These are phyloP conservation scores for Geranium brycei DNA, from an alignment of 345 rosid species.

Conservation along the genomic window DNA sequence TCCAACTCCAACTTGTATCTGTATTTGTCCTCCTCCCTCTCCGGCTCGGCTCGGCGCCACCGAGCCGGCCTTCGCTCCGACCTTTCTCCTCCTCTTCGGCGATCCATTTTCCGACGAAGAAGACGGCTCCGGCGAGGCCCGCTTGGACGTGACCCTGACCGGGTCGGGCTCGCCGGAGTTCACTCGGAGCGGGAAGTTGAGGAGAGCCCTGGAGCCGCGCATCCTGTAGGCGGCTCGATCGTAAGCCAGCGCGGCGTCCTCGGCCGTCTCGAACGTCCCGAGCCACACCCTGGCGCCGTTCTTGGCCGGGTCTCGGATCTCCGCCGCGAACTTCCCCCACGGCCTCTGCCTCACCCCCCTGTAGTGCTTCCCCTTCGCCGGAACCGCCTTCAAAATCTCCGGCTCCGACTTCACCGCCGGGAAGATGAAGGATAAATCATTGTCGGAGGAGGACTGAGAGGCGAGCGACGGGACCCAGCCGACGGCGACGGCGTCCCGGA, in stretches of 20 bases:
- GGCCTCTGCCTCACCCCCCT: slow-evolving; percentile 97
- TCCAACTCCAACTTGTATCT: too few relatives aligned
- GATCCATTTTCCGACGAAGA: slow-evolving; percentile 35
- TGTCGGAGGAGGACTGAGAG: neutral
- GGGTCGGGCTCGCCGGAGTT: slow-evolving; percentile 98
- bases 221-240: slow-evolving; percentile 90
- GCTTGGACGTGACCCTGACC: slow-evolving; percentile 70
- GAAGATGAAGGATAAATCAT: slow-evolving; percentile 15
- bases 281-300: slow-evolving; percentile 97
- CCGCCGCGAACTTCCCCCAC: slow-evolving; percentile 99
- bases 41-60: slow-evolving; percentile 16
- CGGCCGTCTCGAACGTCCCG: slow-evolving; percentile 95
- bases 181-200: slow-evolving; percentile 79
- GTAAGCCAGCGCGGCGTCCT: slow-evolving; percentile 94
- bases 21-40: slow-evolving; percentile 9
- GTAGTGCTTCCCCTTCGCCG: slow-evolving; percentile 60
- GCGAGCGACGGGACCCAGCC: slow-evolving; percentile 70
- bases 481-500: slow-evolving; percentile 54
- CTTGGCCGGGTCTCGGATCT: slow-evolving; percentile 96
- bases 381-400: slow-evolving; percentile 12
- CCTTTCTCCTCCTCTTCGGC: slow-evolving; percentile 52
- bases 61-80: slow-evolving; percentile 2
- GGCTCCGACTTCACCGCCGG: slow-evolving; percentile 32
- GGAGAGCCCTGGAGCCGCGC: slow-evolving; percentile 86
- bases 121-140: slow-evolving; percentile 44